Percentiles rank a stretch among this genome's conserved stretches.
Conservation (phyloP, 2,329 filamentous ascomycete genomes). For the Clathrospora elynae region DNA sequence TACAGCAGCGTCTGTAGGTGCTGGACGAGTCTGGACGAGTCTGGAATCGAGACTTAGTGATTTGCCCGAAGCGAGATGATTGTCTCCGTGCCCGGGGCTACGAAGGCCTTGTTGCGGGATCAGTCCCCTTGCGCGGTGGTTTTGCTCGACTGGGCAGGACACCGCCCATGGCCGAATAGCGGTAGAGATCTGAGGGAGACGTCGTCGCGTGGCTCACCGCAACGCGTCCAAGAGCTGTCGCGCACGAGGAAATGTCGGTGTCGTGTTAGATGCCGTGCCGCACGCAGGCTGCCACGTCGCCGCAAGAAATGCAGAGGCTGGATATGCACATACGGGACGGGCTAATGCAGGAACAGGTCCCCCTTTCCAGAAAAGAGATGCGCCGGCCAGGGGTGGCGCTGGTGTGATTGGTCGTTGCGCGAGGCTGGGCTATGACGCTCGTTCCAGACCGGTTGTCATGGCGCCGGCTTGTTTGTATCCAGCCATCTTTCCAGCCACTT, state of each 20-base stretch:
- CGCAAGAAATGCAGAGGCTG: constrained; percentile 33
- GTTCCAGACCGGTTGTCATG: constrained; percentile 23
- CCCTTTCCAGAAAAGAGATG: constrained; percentile 10
- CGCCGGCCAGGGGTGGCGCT: constrained; percentile 13
- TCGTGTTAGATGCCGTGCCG: no score
- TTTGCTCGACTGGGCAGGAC: no score
- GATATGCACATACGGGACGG: constrained; percentile 19
- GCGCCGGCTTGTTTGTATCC: constrained; percentile 28
- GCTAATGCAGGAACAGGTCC: constrained; percentile 34
- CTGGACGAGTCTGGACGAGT: no score
- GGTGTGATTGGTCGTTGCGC: constrained; percentile 26
- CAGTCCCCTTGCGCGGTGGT: no score
- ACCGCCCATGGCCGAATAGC: background rate
- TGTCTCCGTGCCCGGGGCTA: no score
- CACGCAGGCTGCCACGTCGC: constrained; percentile 35
- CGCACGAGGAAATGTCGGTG: constrained; percentile 7
- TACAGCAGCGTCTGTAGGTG: no score
- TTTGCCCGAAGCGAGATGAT: no score
- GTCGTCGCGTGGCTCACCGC: constrained; percentile 4
- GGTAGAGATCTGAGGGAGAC: background rate
- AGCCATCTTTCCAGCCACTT: constrained; percentile 41
- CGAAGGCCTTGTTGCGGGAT: no score
- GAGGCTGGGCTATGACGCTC: constrained; percentile 29
- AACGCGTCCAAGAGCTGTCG: constrained; percentile 17
- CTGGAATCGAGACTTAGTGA: no score